Evolutionary conservation across 129 eudicot genomes (phyloP).

Genomic region (Flaveria trinervia): DNA sequence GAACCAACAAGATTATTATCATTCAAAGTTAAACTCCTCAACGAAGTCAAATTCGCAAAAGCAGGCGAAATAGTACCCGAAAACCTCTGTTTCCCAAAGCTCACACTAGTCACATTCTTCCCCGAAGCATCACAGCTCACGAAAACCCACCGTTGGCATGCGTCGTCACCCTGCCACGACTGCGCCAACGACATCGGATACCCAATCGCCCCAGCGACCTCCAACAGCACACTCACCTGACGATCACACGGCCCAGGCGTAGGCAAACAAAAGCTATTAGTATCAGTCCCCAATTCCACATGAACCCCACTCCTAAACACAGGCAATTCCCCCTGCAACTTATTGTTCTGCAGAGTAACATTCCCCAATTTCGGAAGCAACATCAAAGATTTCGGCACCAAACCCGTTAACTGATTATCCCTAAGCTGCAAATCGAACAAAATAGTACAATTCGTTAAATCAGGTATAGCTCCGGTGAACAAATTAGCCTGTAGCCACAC

Average conservation of each 20-base stretch:
- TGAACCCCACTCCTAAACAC: constrained; percentile 38
- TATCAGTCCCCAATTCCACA: constrained; percentile 36
- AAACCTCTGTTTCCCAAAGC: constrained; percentile 49
- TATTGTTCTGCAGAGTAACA: constrained; percentile 54
- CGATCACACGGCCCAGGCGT: constrained; percentile 66
- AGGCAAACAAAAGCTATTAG: constrained; percentile 49
- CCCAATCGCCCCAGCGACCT: constrained; percentile 44
- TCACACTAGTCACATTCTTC: constrained; percentile 43
- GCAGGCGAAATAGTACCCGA: constrained; percentile 64
- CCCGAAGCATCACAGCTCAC: constrained; percentile 49
- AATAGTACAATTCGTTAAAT: constrained; percentile 40
- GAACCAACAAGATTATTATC: constrained; percentile 53
- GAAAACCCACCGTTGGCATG: constrained; percentile 52
- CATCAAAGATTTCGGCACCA: constrained; percentile 53
- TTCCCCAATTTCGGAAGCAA: constrained; percentile 49
- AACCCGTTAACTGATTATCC: constrained; percentile 60
- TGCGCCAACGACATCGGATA: constrained; percentile 59
- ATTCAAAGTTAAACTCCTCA: constrained; percentile 47
- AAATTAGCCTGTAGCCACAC: constrained; percentile 64
- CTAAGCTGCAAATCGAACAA: constrained; percentile 61
- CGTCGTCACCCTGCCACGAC: constrained; percentile 64
- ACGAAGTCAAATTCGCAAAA: constrained; percentile 50
- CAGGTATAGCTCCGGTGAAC: constrained; percentile 65
- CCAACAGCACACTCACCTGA: constrained; percentile 53
- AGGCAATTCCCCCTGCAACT: constrained; percentile 68